phyloP scores from a whole-genome alignment of 2,329 filamentous ascomycete species.

The Dryadomyces quercivorus region DNA sequence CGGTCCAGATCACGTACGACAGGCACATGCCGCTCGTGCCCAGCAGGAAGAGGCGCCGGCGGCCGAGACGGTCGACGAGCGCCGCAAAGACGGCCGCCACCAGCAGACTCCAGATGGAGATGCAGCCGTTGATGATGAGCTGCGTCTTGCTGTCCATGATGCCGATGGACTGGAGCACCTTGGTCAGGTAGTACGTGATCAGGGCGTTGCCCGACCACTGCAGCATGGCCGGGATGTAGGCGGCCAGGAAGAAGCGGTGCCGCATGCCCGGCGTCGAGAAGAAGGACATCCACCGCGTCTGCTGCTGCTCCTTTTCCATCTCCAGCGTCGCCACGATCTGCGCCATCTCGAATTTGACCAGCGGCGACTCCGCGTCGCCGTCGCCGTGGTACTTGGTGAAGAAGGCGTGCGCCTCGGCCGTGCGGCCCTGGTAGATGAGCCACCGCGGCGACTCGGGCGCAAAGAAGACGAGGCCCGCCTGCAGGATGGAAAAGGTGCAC shows the following conservation, averaged over 20 bases:
- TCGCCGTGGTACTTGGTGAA: slow-evolving; percentile 11
- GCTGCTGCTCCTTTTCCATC: slow-evolving; percentile 8
- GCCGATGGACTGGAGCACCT: slow-evolving; percentile 6
- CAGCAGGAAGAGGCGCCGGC: slow-evolving; percentile 23
- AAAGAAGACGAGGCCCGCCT: slow-evolving; percentile 10
- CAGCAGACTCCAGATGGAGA: slow-evolving; percentile 2
- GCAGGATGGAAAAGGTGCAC: slow-evolving; percentile 1
- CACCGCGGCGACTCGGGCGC: slow-evolving; percentile 18
- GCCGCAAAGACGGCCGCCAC: slow-evolving; percentile 17
- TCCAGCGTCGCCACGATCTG: slow-evolving; percentile 10
- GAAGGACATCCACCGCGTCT: slow-evolving; percentile 7
- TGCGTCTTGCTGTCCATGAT: slow-evolving; percentile 3
- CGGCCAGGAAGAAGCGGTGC: slow-evolving; percentile 11
- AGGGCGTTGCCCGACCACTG: slow-evolving; percentile 13
- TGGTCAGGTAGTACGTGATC: slow-evolving; percentile 9
- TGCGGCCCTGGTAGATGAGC: slow-evolving; percentile 14
- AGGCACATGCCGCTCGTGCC: slow-evolving; percentile 24
- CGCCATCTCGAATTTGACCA: slow-evolving; percentile 10
- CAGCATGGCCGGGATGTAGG: slow-evolving; percentile 9
- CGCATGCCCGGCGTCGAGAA: slow-evolving; percentile 9
- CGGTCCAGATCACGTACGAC: slow-evolving; percentile 26
- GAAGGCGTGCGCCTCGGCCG: slow-evolving; percentile 7
- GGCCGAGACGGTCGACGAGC: slow-evolving; percentile 20
- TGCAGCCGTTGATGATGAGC: slow-evolving; percentile 5
- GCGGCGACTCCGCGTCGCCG: slow-evolving; percentile 8